Evolutionary conservation across 2,329 filamentous ascomycete species (phyloP), one percentile per base, ranked within the genome.

Genomic region (Venturia effusa): DNA sequence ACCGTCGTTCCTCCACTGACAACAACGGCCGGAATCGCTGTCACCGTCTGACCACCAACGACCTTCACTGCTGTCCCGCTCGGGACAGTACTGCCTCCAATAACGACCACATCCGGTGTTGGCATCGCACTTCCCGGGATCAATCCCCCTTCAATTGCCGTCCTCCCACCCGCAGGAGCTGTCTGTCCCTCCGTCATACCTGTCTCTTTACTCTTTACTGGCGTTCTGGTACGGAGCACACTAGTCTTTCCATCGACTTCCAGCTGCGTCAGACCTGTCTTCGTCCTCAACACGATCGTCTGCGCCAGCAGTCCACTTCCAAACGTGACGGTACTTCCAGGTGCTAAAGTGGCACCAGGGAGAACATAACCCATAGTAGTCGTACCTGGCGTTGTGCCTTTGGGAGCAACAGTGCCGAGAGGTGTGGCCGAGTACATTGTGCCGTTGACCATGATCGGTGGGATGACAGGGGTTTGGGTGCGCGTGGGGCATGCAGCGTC

Each of bases 251-350:
- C 51, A 55, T 55, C 51, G 34, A 55, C 51, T 27, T 55, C 51
- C 27, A 55, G 13, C 30, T 55, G 51, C 51, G 51, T 55, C 51
- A 55, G 13, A 55, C 51, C 34, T n/a, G 57, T 6, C 13, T 60
- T 60, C 34, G 57, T 60, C 57, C 40, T 60, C 40, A 60, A n/a
- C n/a, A 43, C 57, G 30, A 60, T 24, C 34, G 57, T 60, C 34
- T 60, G 57, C 4, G 57, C 57, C 34, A 43, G 5, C 13, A 43
- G 6, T 37, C 57, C 57, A 27, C 27, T 34, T 15, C 57, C 57
- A 37, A 60, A 7, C 11, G 57, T 60, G 11, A 60, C 30, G n/a
- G 57, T 60, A n/a, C 27, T 34, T 11, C 57, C 57, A 22, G 40
- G 34, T 11, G 34, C 34, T 30, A 60, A 22, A 19, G 57, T 60